A percentile compares a stretch with the other conserved stretches of the same genome.
phyloP scores from a whole-genome alignment of 1,284 basidiomycete species.

The Apiotrichum laibachii region DNA sequence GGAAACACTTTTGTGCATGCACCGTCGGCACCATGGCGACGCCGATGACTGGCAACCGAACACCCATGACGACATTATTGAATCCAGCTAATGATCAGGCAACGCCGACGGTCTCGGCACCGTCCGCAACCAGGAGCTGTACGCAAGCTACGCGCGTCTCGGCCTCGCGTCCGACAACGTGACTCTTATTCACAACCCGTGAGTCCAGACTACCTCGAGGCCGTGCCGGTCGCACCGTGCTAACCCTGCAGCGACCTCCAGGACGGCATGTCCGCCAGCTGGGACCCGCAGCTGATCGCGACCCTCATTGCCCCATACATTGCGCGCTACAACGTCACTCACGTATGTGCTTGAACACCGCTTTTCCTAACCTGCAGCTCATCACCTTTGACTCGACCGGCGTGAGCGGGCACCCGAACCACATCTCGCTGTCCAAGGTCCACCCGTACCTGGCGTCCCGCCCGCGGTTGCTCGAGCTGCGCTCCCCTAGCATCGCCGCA shows the following conservation, averaged over 20 bases:
- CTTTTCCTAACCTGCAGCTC: slow-evolving; percentile 58
- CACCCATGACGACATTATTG: background rate
- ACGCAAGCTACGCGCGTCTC: slow-evolving; percentile 65
- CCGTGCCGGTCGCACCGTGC: slow-evolving; percentile 6
- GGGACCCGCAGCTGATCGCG: slow-evolving; percentile 66
- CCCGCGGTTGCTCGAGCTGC: slow-evolving; percentile 59
- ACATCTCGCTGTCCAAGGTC: slow-evolving; percentile 69
- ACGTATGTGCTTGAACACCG: slow-evolving; percentile 4
- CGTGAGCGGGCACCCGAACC: slow-evolving; percentile 86
- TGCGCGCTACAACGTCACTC: background rate
- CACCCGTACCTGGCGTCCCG: slow-evolving; percentile 28
- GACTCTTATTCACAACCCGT: slow-evolving; percentile 70
- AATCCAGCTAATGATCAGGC: slow-evolving; percentile 50
- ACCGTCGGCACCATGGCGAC: background rate
- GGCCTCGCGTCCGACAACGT: slow-evolving; percentile 63
- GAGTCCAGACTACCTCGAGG: slow-evolving; percentile 42
- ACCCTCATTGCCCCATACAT: slow-evolving; percentile 56
- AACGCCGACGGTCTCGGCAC: slow-evolving; percentile 77
- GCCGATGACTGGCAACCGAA: background rate
- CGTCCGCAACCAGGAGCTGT: slow-evolving; percentile 64
- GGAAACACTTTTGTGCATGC: no score
- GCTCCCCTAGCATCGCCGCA: slow-evolving; percentile 58
- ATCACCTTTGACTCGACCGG: slow-evolving; percentile 85
- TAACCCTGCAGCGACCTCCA: slow-evolving; percentile 15
- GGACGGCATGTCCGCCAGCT: slow-evolving; percentile 67